These are phyloP conservation scores for Hyaloscypha finlandica DNA, from an alignment of 495 filamentous ascomycete genomes.

Conservation along the genomic window DNA sequence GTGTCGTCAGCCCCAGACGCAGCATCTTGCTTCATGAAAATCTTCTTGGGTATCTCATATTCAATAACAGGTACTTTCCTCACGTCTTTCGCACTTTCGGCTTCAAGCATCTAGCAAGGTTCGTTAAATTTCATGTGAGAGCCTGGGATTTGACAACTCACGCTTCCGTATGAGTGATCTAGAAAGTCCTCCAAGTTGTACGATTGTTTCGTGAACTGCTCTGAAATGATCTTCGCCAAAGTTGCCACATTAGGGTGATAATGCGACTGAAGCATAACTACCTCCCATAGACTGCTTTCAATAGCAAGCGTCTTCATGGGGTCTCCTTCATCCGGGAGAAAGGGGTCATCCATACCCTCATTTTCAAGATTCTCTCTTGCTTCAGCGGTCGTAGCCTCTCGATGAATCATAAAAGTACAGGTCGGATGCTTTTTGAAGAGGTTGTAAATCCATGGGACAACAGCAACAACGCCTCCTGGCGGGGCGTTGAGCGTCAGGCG, in stretches of 20 bases:
- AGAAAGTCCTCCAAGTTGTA: conserved; percentile 96
- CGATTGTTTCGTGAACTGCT: conserved; percentile 95
- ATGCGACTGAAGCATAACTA: conserved; percentile 84
- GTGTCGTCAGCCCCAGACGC: conserved; percentile 40
- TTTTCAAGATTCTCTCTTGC: conserved; percentile 56
- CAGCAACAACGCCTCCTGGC: conserved; percentile 81
- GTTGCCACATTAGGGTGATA: conserved; percentile 98
- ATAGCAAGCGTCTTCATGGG: conserved; percentile 85
- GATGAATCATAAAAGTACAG: conserved; percentile 94
- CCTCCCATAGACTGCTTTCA: conserved; percentile 93
- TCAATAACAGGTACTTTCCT: conserved; percentile 88
- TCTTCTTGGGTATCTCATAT: conserved; percentile 88
- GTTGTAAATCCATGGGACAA: conserved; percentile 95
- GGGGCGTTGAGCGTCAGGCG: conserved; percentile 82
- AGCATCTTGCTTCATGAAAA: conserved; percentile 65
- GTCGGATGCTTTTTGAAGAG: conserved; percentile 86
- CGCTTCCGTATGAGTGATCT: conserved; percentile 88
- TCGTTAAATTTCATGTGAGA: not conserved
- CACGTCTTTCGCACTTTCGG: conserved; percentile 77
- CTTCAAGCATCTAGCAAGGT: conserved; percentile 65
- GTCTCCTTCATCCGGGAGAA: conserved; percentile 70
- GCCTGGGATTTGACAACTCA: conserved; percentile 47
- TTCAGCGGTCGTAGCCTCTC: conserved; percentile 61
- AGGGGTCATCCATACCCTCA: conserved; percentile 78
- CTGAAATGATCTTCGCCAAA: conserved; percentile 87